Evolutionary conservation across 192 early-diverging fungal genomes (phyloP), one percentile per base, ranked within the genome.

Genomic region (Chytriomyces hyalinus): DNA sequence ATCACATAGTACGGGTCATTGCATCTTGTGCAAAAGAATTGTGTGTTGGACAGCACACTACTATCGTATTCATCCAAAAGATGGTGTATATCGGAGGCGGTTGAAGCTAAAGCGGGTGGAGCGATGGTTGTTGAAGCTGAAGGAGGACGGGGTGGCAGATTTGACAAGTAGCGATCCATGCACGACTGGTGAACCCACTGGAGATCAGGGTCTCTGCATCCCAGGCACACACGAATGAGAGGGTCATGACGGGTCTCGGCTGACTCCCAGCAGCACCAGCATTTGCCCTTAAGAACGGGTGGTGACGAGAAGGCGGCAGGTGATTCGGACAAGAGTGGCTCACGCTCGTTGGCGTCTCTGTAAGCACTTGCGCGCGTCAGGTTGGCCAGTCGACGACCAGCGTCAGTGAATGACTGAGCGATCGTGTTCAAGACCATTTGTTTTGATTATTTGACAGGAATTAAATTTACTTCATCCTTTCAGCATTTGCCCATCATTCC

Each of bases 181-280:
- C 86, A 87, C n/a, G 60, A 44, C 63, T 86, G 85, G 70, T 87
- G 86, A 60, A 84, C 78, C 50, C 63, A 87, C 50, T 87, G 86
- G 46, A 87, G 67, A 63, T 87, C 86, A 9, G 65, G 73, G 76
- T 87, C 86, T 70, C 78, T 85, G 77, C 86, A 87, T 22, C 83
- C 84, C 13, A 20, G 44, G 70, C 86, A 87, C 5, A 82, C 86
- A 45, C 85, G 75, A 46, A 86, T 77, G 17, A 85, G 76, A 15
- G 83, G 84, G 75, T 85, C 81, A 6, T 13, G 15, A 6, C 6
- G 28, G 15, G 81, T 80, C 13, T 82, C 81, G 6, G 28, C 59
- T 8, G 46, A 24, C 66, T 67, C 70, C 78, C 78, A 80, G 44
- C 78, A 80, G 20, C 49, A 47, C 78, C 78, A 80, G 65, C 78